Evolutionary conservation across 139 green algal genomes (phyloP), one percentile per base, ranked within the genome.

Genomic region (Micractinium conductrix): DNA sequence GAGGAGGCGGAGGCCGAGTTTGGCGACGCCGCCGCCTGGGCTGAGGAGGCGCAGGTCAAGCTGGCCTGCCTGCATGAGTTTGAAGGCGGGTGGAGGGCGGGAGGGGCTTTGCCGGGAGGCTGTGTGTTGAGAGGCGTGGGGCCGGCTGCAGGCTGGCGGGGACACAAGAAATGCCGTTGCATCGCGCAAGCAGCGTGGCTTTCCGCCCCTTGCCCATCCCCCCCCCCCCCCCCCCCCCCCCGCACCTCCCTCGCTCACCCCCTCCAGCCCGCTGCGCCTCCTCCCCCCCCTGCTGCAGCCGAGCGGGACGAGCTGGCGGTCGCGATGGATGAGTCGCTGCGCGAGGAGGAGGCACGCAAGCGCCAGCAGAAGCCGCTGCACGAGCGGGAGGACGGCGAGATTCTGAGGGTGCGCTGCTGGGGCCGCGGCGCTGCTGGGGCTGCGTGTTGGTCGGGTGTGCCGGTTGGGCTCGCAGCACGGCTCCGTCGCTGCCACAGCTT

Each of bases 301-400:
- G 62, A 74, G 42, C 78, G 78, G 3, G 78, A 83, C 28, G 17
- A 63, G 60, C 40, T 83, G 58, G 78, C 78, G 26, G 37, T 58
- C 42, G 63, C 60, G 24, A 83, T 83, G 78, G 53, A 69, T 3
- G 78, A 62, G 42, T 83, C 78, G 9, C 42, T 83, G 78, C 35
- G 50, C 38, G 78, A 83, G 60, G 78, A 65, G 30, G 37, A 83
- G 78, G n/a, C 44, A 40, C 78, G 78, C 22, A 74, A 60, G 58
- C 53, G 42, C 26, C 4, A 17, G 60, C 19, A 74, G 78, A n/a
- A 37, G 28, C 78, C 78, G 19, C 42, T 83, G 38, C 53, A 35
- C 21, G 60, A 83, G 60, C 42, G 60, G 28, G 12, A 37, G 17
- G 37, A 40, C 21, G 78, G 63, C 2, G 60, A 74, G 28, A 58